phyloP scores from a whole-genome alignment of 306 rosid species.

The Albizia julibrissin region DNA sequence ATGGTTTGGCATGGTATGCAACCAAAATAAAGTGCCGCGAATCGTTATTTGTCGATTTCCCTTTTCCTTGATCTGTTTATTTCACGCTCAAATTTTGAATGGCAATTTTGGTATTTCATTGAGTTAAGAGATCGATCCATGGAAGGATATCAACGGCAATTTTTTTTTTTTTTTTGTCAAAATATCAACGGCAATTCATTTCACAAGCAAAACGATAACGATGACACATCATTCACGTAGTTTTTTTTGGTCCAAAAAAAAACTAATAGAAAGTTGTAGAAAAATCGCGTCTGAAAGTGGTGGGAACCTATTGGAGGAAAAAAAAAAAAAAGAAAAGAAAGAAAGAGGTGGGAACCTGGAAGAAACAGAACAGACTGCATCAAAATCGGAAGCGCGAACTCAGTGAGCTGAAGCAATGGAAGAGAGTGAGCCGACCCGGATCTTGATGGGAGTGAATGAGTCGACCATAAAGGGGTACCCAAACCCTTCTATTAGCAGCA shows the following conservation, averaged over 20 bases:
- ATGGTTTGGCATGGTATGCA: neutral
- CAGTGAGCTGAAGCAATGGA: conserved; percentile 9
- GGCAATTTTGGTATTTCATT: neutral
- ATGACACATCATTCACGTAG: neutral
- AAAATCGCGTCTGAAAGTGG: neutral
- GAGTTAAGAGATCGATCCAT: no score
- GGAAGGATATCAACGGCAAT: neutral
- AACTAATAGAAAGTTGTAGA: neutral
- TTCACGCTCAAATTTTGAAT: neutral
- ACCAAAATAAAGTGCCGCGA: neutral
- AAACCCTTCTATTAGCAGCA: conserved; percentile 85
- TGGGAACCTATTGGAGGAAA: neutral
- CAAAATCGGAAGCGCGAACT: neutral
- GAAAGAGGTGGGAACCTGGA: neutral
- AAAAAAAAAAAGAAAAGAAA: no score
- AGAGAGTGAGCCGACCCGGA: conserved; percentile 59
- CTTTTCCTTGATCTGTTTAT: neutral
- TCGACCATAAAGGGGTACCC: conserved; percentile 91
- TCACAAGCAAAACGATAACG: conserved; percentile 12
- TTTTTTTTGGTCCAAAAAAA: neutral
- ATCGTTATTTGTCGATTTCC: neutral
- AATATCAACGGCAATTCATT: conserved; percentile 21
- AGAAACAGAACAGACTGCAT: neutral
- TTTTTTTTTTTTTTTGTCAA: no score
- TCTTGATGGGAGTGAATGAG: conserved; percentile 84